Conservation (phyloP, 768 basidiomycete species). For the Hypsizygus marmoreus region DNA sequence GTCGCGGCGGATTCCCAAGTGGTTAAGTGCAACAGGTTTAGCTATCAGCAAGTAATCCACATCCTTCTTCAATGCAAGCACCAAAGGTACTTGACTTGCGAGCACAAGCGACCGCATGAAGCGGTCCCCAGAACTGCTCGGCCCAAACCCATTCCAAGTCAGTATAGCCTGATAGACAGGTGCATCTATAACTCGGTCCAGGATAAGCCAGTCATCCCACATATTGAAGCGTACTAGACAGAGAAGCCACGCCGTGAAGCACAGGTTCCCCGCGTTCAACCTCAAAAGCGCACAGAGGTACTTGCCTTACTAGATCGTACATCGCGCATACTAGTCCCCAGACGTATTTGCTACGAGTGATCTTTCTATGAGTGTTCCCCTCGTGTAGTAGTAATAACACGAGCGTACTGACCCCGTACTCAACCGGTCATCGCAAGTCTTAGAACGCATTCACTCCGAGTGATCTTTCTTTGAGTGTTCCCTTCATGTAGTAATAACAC, state of each 20-base stretch:
- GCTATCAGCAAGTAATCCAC: slow-evolving; percentile 44
- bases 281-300: slow-evolving; percentile 10
- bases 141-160: slow-evolving; percentile 31
- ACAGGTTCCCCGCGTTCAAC: slow-evolving; percentile 10
- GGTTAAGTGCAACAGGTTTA: slow-evolving; percentile 37
- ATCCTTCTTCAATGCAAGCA: slow-evolving; percentile 33
- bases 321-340: too few species aligned
- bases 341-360: too few species aligned
- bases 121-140: slow-evolving; percentile 19
- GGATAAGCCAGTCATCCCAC: slow-evolving; percentile 33
- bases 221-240: slow-evolving; percentile 17
- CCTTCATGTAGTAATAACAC: too few species aligned
- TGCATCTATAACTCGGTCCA: slow-evolving; percentile 36
- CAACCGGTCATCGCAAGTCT: too few species aligned
- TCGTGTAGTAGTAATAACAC: slow-evolving; percentile 29
- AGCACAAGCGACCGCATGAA: slow-evolving; percentile 8
- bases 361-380: slow-evolving; percentile 10
- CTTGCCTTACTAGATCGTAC: too few species aligned
- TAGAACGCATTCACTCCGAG: too few species aligned
- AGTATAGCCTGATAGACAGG: slow-evolving; percentile 34
- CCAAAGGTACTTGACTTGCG: slow-evolving; percentile 28
- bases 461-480: too few species aligned
- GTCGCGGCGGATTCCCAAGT: slow-evolving; percentile 36
- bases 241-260: background rate
- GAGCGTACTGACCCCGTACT: too few species aligned